Conservation (phyloP, 805 yeast genomes). For the Wickerhamomyces canadensis region DNA sequence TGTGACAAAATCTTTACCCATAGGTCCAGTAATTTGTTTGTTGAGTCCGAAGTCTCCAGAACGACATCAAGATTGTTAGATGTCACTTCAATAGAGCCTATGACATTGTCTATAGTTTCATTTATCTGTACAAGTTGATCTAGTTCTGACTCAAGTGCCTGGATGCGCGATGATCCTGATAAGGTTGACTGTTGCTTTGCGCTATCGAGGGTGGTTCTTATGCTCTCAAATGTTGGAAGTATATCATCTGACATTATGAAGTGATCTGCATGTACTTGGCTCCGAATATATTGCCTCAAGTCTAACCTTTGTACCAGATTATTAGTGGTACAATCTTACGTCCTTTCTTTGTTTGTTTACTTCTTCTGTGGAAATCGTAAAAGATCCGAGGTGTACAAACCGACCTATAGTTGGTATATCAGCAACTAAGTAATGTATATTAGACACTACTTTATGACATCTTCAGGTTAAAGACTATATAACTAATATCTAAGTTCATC, state of each 20-base stretch:
- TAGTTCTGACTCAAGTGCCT: slow-evolving; percentile 21
- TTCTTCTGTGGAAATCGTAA: too few species aligned
- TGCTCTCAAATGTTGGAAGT: slow-evolving; percentile 4
- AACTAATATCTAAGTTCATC: too few species aligned
- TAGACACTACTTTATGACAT: too few species aligned
- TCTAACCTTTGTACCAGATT: too few species aligned
- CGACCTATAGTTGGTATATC: too few species aligned
- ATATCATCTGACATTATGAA: slow-evolving; percentile 5
- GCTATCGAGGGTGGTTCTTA: slow-evolving; percentile 10
- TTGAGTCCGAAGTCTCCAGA: slow-evolving; percentile 35
- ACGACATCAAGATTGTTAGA: slow-evolving; percentile 13
- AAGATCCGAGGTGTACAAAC: too few species aligned
- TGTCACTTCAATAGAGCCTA: slow-evolving; percentile 17
- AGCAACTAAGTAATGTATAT: too few species aligned
- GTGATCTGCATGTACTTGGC: too few species aligned
- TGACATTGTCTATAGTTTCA: slow-evolving; percentile 16
- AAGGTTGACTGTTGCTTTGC: slow-evolving; percentile 12
- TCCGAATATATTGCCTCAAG: too few species aligned
- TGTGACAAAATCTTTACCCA: slow-evolving; percentile 63
- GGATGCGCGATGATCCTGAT: slow-evolving; percentile 12
- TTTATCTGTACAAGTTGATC: slow-evolving; percentile 18
- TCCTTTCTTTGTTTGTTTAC: too few species aligned
- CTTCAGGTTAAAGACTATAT: too few species aligned
- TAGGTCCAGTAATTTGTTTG: slow-evolving; percentile 46
- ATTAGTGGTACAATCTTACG: too few species aligned